Conservation (phyloP, 352 stramenopile genomes). For the Phytophthora rubi region DNA sequence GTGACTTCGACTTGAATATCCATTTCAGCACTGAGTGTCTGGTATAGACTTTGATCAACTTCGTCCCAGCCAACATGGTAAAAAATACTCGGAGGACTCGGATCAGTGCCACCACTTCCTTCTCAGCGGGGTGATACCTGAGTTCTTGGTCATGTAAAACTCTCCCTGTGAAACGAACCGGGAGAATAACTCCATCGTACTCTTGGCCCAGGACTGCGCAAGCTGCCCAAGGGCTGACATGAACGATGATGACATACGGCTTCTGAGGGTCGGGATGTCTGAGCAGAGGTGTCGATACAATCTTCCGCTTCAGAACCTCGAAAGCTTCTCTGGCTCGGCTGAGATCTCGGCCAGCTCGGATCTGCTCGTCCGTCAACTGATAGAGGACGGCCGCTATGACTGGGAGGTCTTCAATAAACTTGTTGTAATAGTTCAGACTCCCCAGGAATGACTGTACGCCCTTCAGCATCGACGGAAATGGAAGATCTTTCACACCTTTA, state of each 20-base stretch:
- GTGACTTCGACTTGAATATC: too few relatives aligned
- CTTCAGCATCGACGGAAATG: not conserved
- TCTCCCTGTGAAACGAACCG: not conserved
- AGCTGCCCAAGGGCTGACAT: not conserved
- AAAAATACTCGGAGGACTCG: not conserved
- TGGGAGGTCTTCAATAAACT: slow-evolving; percentile 6
- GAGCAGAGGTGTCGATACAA: not conserved
- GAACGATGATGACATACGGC: slow-evolving; percentile 2
- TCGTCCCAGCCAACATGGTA: not conserved
- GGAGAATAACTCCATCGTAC: not conserved
- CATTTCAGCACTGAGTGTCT: not conserved
- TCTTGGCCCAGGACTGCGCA: not conserved
- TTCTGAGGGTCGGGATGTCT: not conserved
- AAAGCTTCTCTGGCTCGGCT: not conserved
- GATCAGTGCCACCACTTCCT: not conserved
- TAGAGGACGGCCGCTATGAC: not conserved
- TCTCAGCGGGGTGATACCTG: not conserved
- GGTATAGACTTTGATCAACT: not conserved
- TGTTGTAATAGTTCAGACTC: slow-evolving; percentile 1
- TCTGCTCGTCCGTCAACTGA: not conserved
- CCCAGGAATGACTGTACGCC: not conserved
- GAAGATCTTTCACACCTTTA: not conserved
- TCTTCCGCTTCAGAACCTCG: not conserved
- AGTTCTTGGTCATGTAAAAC: not conserved
- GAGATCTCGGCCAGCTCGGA: not conserved